These are phyloP conservation scores for Colletotrichum gloeosporioides DNA, from an alignment of 2,329 filamentous ascomycete species.

Conservation along the genomic window DNA sequence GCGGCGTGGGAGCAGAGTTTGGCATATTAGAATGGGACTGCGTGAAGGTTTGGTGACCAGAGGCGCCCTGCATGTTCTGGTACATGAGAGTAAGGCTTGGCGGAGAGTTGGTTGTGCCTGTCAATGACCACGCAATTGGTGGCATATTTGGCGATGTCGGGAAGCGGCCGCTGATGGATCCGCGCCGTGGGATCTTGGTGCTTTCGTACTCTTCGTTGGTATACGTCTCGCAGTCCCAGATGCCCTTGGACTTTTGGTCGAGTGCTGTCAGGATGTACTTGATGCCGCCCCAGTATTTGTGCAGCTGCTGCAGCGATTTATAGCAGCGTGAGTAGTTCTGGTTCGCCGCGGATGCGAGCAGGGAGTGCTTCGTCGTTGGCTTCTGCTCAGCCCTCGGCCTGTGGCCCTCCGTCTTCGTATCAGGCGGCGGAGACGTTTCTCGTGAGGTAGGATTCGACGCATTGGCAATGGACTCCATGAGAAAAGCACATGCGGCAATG, in stretches of 20 bases:
- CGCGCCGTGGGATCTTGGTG: constrained; percentile 52
- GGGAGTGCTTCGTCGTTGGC: constrained; percentile 68
- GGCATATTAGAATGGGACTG: constrained; percentile 10
- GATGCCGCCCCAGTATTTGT: constrained; percentile 85
- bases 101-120: constrained; percentile 84
- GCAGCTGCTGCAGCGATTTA: constrained; percentile 80
- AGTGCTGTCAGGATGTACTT: constrained; percentile 87
- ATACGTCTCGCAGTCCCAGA: constrained; percentile 76
- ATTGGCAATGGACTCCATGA: constrained; percentile 80
- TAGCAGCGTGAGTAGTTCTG: constrained; percentile 90
- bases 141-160: constrained; percentile 55
- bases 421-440: constrained; percentile 55
- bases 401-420: constrained; percentile 24
- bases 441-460: constrained; percentile 71
- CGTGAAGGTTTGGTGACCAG: background rate
- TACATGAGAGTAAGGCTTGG: constrained; percentile 85
- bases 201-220: constrained; percentile 79
- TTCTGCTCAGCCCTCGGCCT: constrained; percentile 34
- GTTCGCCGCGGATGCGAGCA: constrained; percentile 81
- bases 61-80: constrained; percentile 55
- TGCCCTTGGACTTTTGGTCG: constrained; percentile 86
- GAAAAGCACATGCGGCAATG: constrained; percentile 86
- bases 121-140: constrained; percentile 83
- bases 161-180: constrained; percentile 47
- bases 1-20: constrained; percentile 51